phyloP scores from a whole-genome alignment of 352 stramenopile species.

The Phytophthora syringae region DNA sequence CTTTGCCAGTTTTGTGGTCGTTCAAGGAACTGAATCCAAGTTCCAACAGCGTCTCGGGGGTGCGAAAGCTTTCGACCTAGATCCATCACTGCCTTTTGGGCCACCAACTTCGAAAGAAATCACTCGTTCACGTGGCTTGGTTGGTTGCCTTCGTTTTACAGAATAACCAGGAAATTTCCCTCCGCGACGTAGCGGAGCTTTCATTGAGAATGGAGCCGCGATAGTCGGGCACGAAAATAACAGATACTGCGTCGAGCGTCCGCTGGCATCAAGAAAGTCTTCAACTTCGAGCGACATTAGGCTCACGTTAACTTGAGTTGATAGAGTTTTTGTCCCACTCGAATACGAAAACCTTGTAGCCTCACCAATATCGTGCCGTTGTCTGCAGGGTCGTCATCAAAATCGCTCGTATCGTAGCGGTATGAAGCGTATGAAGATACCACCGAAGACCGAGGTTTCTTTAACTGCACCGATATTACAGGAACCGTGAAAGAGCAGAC shows the following conservation, averaged over 20 bases:
- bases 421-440: constrained; percentile 61
- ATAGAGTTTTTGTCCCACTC: constrained; percentile 82
- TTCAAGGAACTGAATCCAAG: constrained; percentile 64
- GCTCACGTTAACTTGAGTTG: constrained; percentile 71
- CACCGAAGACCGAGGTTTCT: constrained; percentile 63
- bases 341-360: constrained; percentile 82
- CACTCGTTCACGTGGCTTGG: constrained; percentile 64
- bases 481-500: constrained; percentile 87
- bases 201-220: constrained; percentile 64
- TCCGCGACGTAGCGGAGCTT: constrained; percentile 52
- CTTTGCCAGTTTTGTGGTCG: constrained; percentile 63
- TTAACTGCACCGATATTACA: constrained; percentile 80
- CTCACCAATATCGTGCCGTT: constrained; percentile 79
- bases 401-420: constrained; percentile 63
- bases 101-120: constrained; percentile 61
- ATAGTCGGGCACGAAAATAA: constrained; percentile 84
- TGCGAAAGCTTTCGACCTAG: constrained; percentile 14
- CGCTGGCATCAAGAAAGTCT: constrained; percentile 70
- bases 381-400: constrained; percentile 63
- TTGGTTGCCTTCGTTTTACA: constrained; percentile 36
- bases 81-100: constrained; percentile 17
- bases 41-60: constrained; percentile 66
- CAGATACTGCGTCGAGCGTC: constrained; percentile 73
- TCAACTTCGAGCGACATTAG: constrained; percentile 81
- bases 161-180: constrained; percentile 39